Conservation (phyloP, 805 yeast genomes). For the Yarrowia osloensis region DNA sequence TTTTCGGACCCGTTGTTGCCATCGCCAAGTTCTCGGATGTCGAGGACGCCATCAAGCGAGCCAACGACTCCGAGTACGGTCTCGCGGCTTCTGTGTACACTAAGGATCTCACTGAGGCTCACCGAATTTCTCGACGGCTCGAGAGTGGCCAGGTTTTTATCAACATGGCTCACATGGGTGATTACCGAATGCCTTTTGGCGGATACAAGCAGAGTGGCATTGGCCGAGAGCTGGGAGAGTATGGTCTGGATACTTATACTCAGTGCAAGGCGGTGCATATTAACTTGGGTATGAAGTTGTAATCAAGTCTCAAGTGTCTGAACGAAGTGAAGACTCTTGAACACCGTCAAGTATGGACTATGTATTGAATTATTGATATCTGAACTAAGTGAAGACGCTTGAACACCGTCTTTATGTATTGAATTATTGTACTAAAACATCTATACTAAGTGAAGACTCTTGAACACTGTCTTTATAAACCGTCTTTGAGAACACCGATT, state of each 20-base stretch:
- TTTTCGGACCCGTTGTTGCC: conserved; percentile 87
- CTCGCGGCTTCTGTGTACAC: conserved; percentile 84
- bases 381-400: no score
- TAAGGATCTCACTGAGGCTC: conserved; percentile 62
- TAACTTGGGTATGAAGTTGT: conserved; percentile 49
- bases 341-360: no score
- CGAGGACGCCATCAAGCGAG: conserved; percentile 66
- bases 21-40: conserved; percentile 63
- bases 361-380: not conserved
- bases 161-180: conserved; percentile 72
- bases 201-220: conserved; percentile 79
- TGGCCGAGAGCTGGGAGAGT: conserved; percentile 79
- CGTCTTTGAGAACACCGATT: no score
- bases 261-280: conserved; percentile 78
- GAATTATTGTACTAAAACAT: no score
- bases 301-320: not conserved
- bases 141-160: conserved; percentile 72
- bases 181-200: conserved; percentile 73
- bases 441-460: no score
- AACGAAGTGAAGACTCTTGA: not conserved
- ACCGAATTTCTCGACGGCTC: conserved; percentile 59
- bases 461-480: no score
- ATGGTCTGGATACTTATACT: conserved; percentile 69
- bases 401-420: no score
- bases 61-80: conserved; percentile 79